Conservation (phyloP, 768 basidiomycete species). For the Leccinum truebloodii region DNA sequence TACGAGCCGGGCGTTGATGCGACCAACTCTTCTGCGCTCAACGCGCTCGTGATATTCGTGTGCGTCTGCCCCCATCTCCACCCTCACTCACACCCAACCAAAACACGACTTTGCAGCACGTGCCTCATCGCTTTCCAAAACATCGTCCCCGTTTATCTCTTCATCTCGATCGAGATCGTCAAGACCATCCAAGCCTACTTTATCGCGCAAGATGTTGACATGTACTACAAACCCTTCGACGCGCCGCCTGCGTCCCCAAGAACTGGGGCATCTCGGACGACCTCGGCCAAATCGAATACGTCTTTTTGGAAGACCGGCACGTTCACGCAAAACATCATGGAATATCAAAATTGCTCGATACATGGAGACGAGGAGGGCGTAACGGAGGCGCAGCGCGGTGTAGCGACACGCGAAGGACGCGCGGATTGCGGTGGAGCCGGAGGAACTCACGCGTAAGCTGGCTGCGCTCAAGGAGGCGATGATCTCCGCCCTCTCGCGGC, state of each 20-base stretch:
- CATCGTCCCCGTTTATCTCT: constrained; percentile 92
- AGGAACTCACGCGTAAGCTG: constrained; percentile 70
- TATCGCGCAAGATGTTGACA: constrained; percentile 93
- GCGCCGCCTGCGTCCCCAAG: constrained; percentile 86
- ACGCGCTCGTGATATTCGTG: constrained; percentile 90
- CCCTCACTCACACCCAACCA: constrained; percentile 3
- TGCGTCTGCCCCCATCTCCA: constrained; percentile 43
- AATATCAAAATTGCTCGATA: constrained; percentile 95
- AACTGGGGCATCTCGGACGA: constrained; percentile 99
- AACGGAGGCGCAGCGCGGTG: constrained; percentile 93
- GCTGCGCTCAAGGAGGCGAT: constrained; percentile 69
- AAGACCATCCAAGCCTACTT: constrained; percentile 98
- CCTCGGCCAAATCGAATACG: constrained; percentile 96
- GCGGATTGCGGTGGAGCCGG: constrained; percentile 61
- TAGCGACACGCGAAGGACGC: constrained; percentile 79
- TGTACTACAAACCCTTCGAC: constrained; percentile 90
- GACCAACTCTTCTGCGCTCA: constrained; percentile 61
- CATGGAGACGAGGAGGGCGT: constrained; percentile 89
- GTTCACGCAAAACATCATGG: constrained; percentile 98
- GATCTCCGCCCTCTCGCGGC: constrained; percentile 68
- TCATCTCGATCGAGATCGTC: constrained; percentile 97
- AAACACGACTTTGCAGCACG: constrained; percentile 50
- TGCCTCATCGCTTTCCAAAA: constrained; percentile 97
- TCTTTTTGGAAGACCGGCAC: constrained; percentile 95
- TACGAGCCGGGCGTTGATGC: constrained; percentile 73